A percentile compares a stretch with the other conserved stretches of the same genome.
phyloP scores from a whole-genome alignment of 805 yeast species.

The Wickerhamiella vanderwaltii region DNA sequence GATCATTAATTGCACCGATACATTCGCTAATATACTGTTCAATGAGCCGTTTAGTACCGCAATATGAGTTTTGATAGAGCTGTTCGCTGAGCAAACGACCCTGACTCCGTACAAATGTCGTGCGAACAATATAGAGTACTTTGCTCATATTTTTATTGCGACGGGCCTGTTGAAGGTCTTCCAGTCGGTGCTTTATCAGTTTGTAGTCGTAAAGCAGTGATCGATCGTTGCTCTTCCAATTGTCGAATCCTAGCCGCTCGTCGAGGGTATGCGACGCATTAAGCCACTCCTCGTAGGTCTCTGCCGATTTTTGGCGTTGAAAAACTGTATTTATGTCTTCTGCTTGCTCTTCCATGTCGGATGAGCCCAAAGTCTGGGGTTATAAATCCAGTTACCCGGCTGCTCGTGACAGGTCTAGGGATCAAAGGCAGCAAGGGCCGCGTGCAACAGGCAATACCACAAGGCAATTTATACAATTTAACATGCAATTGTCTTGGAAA shows the following conservation, averaged over 20 bases:
- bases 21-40: slow-evolving; percentile 80
- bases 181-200: slow-evolving; percentile 40
- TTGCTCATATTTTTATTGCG: slow-evolving; percentile 42
- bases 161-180: slow-evolving; percentile 51
- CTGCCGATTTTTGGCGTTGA: slow-evolving; percentile 6
- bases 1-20: slow-evolving; percentile 33
- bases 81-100: slow-evolving; percentile 79
- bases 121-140: slow-evolving; percentile 62
- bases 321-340: background rate
- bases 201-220: slow-evolving; percentile 65
- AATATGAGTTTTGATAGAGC: slow-evolving; percentile 62
- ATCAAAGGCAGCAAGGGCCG: too few species aligned
- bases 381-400: slow-evolving; percentile 5
- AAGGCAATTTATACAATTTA: too few species aligned
- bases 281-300: slow-evolving; percentile 47
- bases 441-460: too few species aligned
- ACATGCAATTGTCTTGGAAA: too few species aligned
- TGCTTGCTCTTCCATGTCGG: background rate
- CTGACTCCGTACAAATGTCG: slow-evolving; percentile 71
- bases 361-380: slow-evolving; percentile 1
- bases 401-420: slow-evolving; percentile 2
- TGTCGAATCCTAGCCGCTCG: slow-evolving; percentile 44
- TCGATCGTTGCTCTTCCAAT: slow-evolving; percentile 55
- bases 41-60: slow-evolving; percentile 75
- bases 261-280: slow-evolving; percentile 54